Evolutionary conservation across 371 early-diverging fungal genomes (phyloP), one percentile per base, ranked within the genome.

Genomic region (Mortierella sp.): DNA sequence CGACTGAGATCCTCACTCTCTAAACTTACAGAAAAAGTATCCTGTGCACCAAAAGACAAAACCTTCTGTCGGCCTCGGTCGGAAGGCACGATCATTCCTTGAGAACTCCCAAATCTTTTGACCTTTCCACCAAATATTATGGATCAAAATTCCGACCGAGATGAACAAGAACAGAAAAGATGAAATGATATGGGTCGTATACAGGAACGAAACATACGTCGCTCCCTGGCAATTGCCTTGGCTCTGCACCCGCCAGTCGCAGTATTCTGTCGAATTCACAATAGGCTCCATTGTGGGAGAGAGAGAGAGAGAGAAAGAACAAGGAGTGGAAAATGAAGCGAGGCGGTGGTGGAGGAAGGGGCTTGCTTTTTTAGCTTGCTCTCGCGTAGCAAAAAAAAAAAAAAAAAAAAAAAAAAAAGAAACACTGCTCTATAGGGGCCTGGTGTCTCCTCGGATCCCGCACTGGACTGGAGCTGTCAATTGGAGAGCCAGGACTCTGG

Each of bases 211-310:
- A 12, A 68, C 60, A 18, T 63, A 66, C 46, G 66, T 74, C 30
- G 53, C 65, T 5, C 66, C 74, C 15, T 18, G 16, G 30, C 69
- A 74, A 53, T 68, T 62, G 55, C 74, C 68, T 50, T 73, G 74
- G 25, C 60, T 23, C 23, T 53, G 53, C 2, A 53, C 53, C 19
- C 53, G 53, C 53, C 53, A 53, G 53, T 73, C 74, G 29, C 74
- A 68, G 51, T 30, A 68, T 25, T 68, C 74, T 47, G 74, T 68
- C 12, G 74, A 64, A 23, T 64, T 74, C 50, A 65, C 62, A 12
- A 69, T 29, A n/a, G 70, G 75, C 1, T 75, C 75, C 74, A 73
- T 68, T 52, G 30, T 12, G 4, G 16, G 14, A 25, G 44, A 7
- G 45, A 62, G 43, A 48, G 4, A 30, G 53, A 50, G 18, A 62